A percentile compares a stretch with the other conserved stretches of the same genome.
Evolutionary conservation across 805 yeast species (phyloP).

Genomic region (Saccharomycopsis capsularis): DNA sequence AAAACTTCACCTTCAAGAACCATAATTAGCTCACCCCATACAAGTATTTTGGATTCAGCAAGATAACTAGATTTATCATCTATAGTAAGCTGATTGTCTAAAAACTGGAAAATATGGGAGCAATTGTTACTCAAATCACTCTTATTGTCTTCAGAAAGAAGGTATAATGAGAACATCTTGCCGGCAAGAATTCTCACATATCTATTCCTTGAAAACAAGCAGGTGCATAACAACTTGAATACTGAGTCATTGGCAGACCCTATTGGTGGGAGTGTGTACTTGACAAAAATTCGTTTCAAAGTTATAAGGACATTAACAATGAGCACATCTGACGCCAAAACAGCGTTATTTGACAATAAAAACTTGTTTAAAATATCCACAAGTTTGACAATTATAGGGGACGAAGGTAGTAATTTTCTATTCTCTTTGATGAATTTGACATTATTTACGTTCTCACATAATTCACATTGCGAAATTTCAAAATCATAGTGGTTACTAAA

Average conservation of each 20-base stretch:
- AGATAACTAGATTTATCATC: conserved; percentile 13
- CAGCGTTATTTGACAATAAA: neutral
- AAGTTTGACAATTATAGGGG: conserved; percentile 1
- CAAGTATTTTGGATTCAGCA: conserved; percentile 22
- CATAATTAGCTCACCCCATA: conserved; percentile 61
- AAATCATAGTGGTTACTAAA: conserved; percentile 28
- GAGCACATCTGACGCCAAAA: neutral
- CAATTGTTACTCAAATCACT: conserved; percentile 27
- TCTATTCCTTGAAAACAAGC: conserved; percentile 40
- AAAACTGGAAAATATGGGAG: conserved; percentile 11
- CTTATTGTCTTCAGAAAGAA: conserved; percentile 34
- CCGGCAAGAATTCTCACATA: conserved; percentile 49
- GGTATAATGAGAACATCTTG: conserved; percentile 46
- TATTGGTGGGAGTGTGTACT: conserved; percentile 43
- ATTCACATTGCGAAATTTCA: conserved; percentile 15
- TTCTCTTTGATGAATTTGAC: neutral
- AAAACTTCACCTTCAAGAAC: conserved; percentile 61
- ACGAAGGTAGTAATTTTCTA: neutral
- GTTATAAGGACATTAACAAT: conserved; percentile 34
- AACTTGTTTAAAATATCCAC: neutral
- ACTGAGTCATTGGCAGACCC: conserved; percentile 23
- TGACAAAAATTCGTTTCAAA: conserved; percentile 43
- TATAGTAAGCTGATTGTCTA: conserved; percentile 16
- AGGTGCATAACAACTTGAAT: conserved; percentile 36
- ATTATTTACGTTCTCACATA: conserved; percentile 18